Conservation (phyloP, 2,329 filamentous ascomycete genomes). For the Pseudogymnoascus sp. region DNA sequence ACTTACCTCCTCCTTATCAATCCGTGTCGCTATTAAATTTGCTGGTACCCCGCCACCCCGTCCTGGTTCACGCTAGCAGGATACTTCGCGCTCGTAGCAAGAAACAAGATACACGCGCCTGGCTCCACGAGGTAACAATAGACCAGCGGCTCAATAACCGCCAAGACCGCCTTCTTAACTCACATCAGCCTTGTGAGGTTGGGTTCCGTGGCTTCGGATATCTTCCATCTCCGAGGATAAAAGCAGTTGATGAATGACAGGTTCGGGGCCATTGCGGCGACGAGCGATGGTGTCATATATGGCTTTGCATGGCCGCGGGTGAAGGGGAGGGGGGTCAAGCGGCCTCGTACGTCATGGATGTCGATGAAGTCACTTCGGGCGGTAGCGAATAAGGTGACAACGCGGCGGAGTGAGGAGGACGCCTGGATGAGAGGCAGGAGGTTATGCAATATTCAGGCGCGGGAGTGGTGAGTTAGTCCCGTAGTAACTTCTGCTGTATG, state of each 20-base stretch:
- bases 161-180: not conserved
- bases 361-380: not conserved
- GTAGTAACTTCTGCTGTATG: conserved; percentile 14
- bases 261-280: not conserved
- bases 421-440: conserved; percentile 45
- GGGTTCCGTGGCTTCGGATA: not conserved
- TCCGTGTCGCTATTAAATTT: conserved; percentile 19
- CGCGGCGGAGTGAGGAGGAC: conserved; percentile 39
- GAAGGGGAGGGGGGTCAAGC: not conserved
- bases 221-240: not conserved
- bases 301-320: not conserved
- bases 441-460: conserved; percentile 45
- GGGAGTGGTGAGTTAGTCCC: conserved; percentile 44
- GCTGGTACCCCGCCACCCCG: conserved; percentile 16
- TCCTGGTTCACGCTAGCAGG: conserved; percentile 5
- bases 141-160: not conserved
- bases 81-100: conserved; percentile 29
- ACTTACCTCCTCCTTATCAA: conserved; percentile 25
- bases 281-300: not conserved
- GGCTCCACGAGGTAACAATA: conserved; percentile 18
- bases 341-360: not conserved
- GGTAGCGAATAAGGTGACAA: conserved; percentile 38
- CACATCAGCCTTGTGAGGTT: not conserved
- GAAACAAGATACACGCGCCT: conserved; percentile 30
- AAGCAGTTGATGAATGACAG: conserved; percentile 4